Evolutionary conservation across 2,329 filamentous ascomycete species (phyloP).

Genomic region (Atkinsonella hypoxylon): DNA sequence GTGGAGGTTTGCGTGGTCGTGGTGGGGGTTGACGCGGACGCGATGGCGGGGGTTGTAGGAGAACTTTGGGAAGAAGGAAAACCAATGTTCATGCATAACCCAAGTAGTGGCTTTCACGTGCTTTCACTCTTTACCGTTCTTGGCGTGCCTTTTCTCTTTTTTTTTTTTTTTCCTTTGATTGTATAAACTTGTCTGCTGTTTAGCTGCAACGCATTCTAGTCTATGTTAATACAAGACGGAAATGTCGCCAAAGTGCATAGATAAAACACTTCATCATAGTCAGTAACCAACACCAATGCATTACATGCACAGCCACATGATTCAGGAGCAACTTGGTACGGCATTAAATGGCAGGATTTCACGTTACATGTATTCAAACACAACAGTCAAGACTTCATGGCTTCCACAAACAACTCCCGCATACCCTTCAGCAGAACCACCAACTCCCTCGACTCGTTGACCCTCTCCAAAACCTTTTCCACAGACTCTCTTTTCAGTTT

Average conservation of each 20-base stretch:
- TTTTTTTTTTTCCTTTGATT: neutral
- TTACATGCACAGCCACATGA: neutral
- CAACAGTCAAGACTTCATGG: slow-evolving; percentile 34
- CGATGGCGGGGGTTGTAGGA: neutral
- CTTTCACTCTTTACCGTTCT: neutral
- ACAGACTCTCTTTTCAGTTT: slow-evolving; percentile 71
- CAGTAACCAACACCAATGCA: no score
- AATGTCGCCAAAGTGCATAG: no score
- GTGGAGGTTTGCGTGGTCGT: slow-evolving; percentile 1
- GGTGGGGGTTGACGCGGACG: neutral
- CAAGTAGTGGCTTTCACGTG: no score
- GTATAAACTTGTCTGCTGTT: no score
- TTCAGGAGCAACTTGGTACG: neutral
- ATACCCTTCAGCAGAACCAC: slow-evolving; percentile 67
- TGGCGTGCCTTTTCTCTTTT: neutral
- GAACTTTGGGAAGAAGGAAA: no score
- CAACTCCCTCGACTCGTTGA: slow-evolving; percentile 73
- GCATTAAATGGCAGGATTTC: no score
- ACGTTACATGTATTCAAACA: neutral
- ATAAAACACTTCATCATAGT: no score
- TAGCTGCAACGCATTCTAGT: no score
- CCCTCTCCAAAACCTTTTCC: slow-evolving; percentile 60
- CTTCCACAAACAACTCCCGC: slow-evolving; percentile 64
- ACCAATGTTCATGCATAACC: no score
- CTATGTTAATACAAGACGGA: no score